phyloP scores from a whole-genome alignment of 2,329 filamentous ascomycete species.

The Myriangium duriaei region DNA sequence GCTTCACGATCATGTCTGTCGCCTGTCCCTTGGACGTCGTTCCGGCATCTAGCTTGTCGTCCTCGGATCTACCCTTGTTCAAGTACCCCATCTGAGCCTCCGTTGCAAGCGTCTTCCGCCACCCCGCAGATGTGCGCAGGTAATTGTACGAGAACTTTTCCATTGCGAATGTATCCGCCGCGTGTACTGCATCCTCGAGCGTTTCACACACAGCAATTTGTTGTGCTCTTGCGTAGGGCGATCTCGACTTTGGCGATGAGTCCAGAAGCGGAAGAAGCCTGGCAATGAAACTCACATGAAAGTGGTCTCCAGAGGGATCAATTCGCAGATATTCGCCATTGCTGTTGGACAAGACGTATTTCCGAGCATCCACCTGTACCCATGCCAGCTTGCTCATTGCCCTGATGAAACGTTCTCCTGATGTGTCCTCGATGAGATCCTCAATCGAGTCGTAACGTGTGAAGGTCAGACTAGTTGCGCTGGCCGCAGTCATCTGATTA shows the following conservation, averaged over 20 bases:
- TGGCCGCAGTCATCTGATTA: neutral
- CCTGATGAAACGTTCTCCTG: constrained; percentile 66
- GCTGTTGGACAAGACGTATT: constrained; percentile 56
- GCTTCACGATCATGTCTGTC: constrained; percentile 81
- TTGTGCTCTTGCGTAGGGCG: constrained; percentile 56
- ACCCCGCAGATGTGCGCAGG: constrained; percentile 52
- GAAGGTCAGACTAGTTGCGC: constrained; percentile 50
- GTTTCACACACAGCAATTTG: constrained; percentile 52
- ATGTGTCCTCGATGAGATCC: constrained; percentile 74
- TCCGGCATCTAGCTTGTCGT: constrained; percentile 40
- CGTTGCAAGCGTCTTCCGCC: constrained; percentile 56
- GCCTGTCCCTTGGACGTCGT: constrained; percentile 69
- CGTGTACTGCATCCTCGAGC: constrained; percentile 66
- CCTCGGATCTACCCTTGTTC: constrained; percentile 49
- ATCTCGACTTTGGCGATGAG: constrained; percentile 22
- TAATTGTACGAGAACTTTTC: constrained; percentile 37
- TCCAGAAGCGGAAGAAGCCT: constrained; percentile 22
- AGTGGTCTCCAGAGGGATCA: constrained; percentile 25
- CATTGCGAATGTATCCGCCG: constrained; percentile 54
- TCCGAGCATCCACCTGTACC: constrained; percentile 62
- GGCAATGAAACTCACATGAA: constrained; percentile 29
- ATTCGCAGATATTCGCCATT: constrained; percentile 49
- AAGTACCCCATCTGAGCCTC: constrained; percentile 52
- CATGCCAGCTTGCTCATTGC: constrained; percentile 64
- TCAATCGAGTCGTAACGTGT: constrained; percentile 88